phyloP scores from a whole-genome alignment of 2,329 filamentous ascomycete genomes.

The Elsinoe necatrix region DNA sequence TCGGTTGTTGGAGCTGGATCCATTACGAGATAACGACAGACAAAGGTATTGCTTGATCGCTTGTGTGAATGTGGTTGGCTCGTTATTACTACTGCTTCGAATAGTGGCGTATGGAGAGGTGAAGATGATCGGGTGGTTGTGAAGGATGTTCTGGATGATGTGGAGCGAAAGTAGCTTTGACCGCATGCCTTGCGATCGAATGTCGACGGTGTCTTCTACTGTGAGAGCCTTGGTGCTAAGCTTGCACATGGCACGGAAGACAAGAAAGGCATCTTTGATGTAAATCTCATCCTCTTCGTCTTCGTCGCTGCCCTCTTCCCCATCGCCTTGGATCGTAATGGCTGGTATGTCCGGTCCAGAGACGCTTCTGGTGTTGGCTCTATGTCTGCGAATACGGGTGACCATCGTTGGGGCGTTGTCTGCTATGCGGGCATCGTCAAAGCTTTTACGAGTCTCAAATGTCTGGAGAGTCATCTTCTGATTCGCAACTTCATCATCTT shows the following conservation, averaged over 20 bases:
- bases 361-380: constrained; percentile 35
- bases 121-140: constrained; percentile 88
- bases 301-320: constrained; percentile 50
- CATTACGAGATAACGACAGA: constrained; percentile 88
- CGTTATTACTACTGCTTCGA: constrained; percentile 78
- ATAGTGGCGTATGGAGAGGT: constrained; percentile 88
- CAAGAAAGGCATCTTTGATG: constrained; percentile 91
- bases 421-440: constrained; percentile 56
- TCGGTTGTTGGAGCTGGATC: constrained; percentile 79
- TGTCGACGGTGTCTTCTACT: constrained; percentile 83
- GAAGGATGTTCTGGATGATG: constrained; percentile 87
- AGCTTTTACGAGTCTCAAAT: constrained; percentile 58
- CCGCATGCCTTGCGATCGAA: constrained; percentile 91
- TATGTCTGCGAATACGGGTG: constrained; percentile 46
- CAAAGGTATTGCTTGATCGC: constrained; percentile 96
- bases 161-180: constrained; percentile 94
- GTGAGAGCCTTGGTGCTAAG: constrained; percentile 85
- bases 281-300: constrained; percentile 88
- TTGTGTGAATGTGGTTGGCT: constrained; percentile 82
- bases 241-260: constrained; percentile 96
- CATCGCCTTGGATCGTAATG: constrained; percentile 28
- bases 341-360: constrained; percentile 38
- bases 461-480: constrained; percentile 58
- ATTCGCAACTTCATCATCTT: constrained; percentile 38
- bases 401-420: constrained; percentile 62